These are phyloP conservation scores for Solanum clarkiae DNA, from an alignment of 257 asterid genomes.

Conservation along the genomic window DNA sequence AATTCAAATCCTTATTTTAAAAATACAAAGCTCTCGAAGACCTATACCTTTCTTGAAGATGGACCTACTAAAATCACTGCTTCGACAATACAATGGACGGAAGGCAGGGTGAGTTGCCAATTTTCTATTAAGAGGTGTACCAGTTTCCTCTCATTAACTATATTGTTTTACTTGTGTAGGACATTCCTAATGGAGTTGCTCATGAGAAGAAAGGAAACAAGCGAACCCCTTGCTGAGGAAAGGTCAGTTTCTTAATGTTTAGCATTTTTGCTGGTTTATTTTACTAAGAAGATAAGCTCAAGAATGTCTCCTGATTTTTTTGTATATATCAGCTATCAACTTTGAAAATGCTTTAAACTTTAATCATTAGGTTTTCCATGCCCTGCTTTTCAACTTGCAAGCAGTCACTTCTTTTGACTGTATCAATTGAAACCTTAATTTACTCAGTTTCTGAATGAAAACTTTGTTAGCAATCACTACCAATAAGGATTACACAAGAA, in stretches of 20 bases:
- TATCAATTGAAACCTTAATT: background rate
- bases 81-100: conserved; percentile 83
- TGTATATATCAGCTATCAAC: background rate
- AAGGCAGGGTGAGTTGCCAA: conserved; percentile 60
- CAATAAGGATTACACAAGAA: background rate
- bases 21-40: conserved; percentile 70
- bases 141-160: conserved; percentile 5
- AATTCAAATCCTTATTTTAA: conserved; percentile 74
- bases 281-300: background rate
- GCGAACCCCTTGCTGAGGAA: conserved; percentile 59
- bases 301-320: background rate
- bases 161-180: conserved; percentile 38
- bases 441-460: background rate
- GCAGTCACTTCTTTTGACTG: background rate
- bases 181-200: conserved; percentile 59
- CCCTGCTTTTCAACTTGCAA: background rate
- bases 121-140: background rate
- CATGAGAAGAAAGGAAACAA: conserved; percentile 78
- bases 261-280: background rate
- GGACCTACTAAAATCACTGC: conserved; percentile 71
- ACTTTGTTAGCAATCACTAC: background rate
- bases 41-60: conserved; percentile 75
- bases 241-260: conserved; percentile 32
- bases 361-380: background rate
- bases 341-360: background rate